Evolutionary conservation across 352 stramenopile species (phyloP).

Genomic region (Salisapilia sapeloensis): DNA sequence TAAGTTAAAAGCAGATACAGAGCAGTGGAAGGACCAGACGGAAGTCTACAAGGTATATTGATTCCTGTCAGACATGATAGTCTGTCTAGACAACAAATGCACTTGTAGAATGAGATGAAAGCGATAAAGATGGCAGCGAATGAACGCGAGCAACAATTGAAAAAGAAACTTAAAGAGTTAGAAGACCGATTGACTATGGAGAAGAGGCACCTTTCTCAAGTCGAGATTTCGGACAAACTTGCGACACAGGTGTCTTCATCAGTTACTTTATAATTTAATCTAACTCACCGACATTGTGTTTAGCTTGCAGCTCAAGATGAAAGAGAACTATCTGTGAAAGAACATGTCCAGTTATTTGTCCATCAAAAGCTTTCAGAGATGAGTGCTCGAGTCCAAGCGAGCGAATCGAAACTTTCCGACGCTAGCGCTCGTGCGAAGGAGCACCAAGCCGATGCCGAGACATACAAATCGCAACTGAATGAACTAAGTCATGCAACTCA

Average conservation of each 20-base stretch:
- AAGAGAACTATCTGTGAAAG: slow-evolving; percentile 31
- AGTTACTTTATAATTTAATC: no score
- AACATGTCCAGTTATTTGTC: slow-evolving; percentile 39
- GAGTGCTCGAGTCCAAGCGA: no score
- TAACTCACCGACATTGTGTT: slow-evolving; percentile 1
- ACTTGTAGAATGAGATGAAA: not conserved
- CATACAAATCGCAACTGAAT: slow-evolving; percentile 14
- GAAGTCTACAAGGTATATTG: slow-evolving; percentile 9
- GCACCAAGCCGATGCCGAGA: no score
- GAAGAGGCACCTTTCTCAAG: slow-evolving; percentile 32
- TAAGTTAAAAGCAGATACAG: slow-evolving; percentile 22
- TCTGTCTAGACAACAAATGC: not conserved
- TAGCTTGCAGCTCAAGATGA: slow-evolving; percentile 30
- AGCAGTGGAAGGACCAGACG: slow-evolving; percentile 8
- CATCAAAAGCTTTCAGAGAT: slow-evolving; percentile 17
- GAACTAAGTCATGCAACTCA: slow-evolving; percentile 14
- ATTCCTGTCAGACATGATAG: not conserved
- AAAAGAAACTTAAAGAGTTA: slow-evolving; percentile 9
- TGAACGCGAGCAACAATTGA: slow-evolving; percentile 8
- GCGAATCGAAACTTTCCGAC: no score
- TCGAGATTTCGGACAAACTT: slow-evolving; percentile 46
- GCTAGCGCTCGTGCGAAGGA: no score
- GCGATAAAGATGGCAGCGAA: slow-evolving; percentile 4
- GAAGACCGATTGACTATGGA: slow-evolving; percentile 32
- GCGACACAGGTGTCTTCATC: slow-evolving; percentile 23